Evolutionary conservation across 768 basidiomycete genomes (phyloP), one percentile per base, ranked within the genome.

Genomic region (Tylopilus sp.): DNA sequence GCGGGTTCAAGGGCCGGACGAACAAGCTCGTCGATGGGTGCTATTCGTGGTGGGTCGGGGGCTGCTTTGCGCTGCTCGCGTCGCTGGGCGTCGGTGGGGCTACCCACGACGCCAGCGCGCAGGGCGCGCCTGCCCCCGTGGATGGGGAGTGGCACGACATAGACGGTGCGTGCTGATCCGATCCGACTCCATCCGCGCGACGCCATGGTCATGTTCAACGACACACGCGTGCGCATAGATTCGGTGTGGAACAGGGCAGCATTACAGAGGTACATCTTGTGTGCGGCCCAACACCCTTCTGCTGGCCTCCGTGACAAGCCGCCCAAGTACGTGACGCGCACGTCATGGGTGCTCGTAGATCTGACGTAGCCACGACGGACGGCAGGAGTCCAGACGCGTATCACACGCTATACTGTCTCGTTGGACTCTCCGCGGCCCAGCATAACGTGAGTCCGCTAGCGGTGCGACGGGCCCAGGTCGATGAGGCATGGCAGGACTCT

Each of bases 1-100:
- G 94, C 3, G 97, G 97, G 2, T 98, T 99, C 71, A 79, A 78
- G 49, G 97, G 97, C 0, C 75, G 97, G 47, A 91, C 92, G 57
- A 99, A 98, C 67, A 99, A 99, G 68, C 79, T 99, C n/a, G 95
- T 99, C 0, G 97, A 99, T 61, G 97, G 95, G 4, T 99, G 97
- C 26, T 8, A 26, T 26, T 26, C 26, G 26, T 8, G 26, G 26
- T 26, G 26, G 26, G 26, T 26, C 26, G 26, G 26, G 26, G 26
- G 26, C 26, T 26, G 26, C 26, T 26, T 26, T 26, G 26, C 26
- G 26, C 26, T 26, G 26, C 26, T 26, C 26, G 26, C 26, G 26
- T 26, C 26, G 26, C 26, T 26, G 53, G 48, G 75, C 61, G 17
- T 78, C 57, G 18, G 10, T n/a, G 36, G 36, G 36, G 18, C 4